A percentile compares a stretch with the other conserved stretches of the same genome.
phyloP scores from a whole-genome alignment of 1,284 basidiomycete species.

The Coniferiporia weirii region DNA sequence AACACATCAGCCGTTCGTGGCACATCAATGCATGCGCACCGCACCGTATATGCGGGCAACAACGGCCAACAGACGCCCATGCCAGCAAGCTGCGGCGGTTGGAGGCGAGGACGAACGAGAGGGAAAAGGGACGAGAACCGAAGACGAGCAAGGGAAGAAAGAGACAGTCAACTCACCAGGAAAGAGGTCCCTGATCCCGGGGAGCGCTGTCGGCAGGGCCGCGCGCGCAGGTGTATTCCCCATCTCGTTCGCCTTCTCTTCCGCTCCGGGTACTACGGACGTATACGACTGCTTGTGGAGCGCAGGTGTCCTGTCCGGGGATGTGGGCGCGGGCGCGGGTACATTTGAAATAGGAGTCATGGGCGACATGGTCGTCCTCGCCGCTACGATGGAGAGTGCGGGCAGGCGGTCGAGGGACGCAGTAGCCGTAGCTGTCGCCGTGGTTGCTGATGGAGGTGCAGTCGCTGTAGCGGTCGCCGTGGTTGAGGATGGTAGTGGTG shows the following conservation, averaged over 20 bases:
- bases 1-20: too few species aligned
- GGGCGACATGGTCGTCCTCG: neutral
- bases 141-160: neutral
- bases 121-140: neutral
- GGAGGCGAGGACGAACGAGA: too few species aligned
- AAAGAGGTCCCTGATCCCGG: slow-evolving; percentile 15
- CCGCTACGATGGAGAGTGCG: neutral
- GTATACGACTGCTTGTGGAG: too few species aligned
- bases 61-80: too few species aligned
- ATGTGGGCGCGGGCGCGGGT: neutral
- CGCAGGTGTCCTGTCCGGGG: neutral
- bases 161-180: slow-evolving; percentile 10
- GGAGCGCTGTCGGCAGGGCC: slow-evolving; percentile 4
- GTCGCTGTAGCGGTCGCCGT: neutral
- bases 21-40: too few species aligned
- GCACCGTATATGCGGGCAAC: too few species aligned
- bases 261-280: neutral
- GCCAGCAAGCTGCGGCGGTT: too few species aligned
- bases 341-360: neutral
- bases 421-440: neutral
- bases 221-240: neutral
- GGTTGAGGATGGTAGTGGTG: neutral
- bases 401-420: too few species aligned
- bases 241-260: too few species aligned
- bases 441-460: neutral